Evolutionary conservation across 1,139 yeast species (phyloP), one percentile per base, ranked within the genome.

Genomic region (Debaryomyces coudertii): DNA sequence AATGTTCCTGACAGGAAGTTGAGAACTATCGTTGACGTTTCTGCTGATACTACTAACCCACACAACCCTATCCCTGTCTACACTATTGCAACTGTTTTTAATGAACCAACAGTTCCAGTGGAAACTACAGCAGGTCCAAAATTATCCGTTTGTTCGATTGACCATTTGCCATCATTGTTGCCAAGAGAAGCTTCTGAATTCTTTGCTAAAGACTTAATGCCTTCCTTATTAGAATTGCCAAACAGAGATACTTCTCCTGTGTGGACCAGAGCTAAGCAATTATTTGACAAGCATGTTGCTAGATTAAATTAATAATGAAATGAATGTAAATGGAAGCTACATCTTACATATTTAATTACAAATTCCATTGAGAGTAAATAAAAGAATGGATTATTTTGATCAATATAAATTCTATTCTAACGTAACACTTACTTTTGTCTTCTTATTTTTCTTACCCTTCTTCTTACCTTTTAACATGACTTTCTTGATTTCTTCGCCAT

Each of bases 31-130:
- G 97, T 93, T 44, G 99, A 93, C 68, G 99, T 93, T 47, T 89
- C 97, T 47, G 99, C 99, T 48, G 99, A 95, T 71, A 93, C 98
- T 43, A 93, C 99, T 47, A 95, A 93, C 69, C 98, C 98, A 50
- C 95, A 90, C 76, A 93, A 93, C 73, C 99, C 99, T 50, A 82
- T 93, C 52, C 99, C 99, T 53, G 93, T 93, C 47, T 95, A 93
- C 69, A 76, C 82, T 28, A 77, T 89, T 55, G 95, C 96, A 47
- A 93, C 99, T 27, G 92, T 87, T 11, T 93, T 93, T 73, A 80
- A 82, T 55, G 82, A 88, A 57, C 99, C 99, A 56, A 90, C 97
- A 7, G 97, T 89, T 37, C 69, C 71, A 11, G 98, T 92, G 39
- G 80, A 83, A 53, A 84, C 93, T 36, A 76, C 85, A 23, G 75